These are phyloP conservation scores for Diplocarpon rosae DNA, from an alignment of 2,329 filamentous ascomycete species.

Conservation along the genomic window DNA sequence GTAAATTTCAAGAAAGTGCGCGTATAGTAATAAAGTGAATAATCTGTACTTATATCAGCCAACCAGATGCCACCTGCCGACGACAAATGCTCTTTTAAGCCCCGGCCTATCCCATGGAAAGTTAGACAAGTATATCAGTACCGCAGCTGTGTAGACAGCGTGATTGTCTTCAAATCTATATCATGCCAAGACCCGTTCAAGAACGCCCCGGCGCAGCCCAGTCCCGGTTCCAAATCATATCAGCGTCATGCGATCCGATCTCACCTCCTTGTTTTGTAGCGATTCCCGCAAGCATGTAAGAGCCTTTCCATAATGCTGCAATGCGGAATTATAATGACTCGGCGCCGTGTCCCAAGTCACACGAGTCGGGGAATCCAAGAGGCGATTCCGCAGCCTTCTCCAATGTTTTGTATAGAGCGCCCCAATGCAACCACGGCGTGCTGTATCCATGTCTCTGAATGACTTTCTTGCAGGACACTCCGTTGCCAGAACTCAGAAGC, in stretches of 20 bases:
- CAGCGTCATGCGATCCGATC: constrained; percentile 42
- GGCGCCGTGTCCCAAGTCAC: constrained; percentile 31
- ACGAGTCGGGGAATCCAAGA: constrained; percentile 28
- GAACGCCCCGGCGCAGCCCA: no score
- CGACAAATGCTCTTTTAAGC: no score
- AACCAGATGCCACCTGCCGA: no score
- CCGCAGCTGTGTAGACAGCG: no score
- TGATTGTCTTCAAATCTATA: no score
- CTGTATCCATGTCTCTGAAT: constrained; percentile 48
- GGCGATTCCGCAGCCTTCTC: constrained; percentile 43
- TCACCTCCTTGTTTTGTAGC: constrained; percentile 31
- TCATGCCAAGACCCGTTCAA: no score
- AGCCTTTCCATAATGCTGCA: constrained; percentile 48
- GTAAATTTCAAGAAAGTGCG: no score
- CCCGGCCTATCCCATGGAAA: no score
- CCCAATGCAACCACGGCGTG: constrained; percentile 57
- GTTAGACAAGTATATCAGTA: no score
- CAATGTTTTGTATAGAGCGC: constrained; percentile 55
- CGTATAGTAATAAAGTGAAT: no score
- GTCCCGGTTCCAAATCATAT: no score
- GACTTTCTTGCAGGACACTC: constrained; percentile 51
- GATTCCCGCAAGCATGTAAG: constrained; percentile 39
- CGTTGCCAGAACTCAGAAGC: constrained; percentile 58
- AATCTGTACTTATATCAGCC: no score
- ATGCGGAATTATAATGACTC: constrained; percentile 47